Conservation (phyloP, 371 early-diverging fungal genomes). For the Apophysomyces elegans region DNA sequence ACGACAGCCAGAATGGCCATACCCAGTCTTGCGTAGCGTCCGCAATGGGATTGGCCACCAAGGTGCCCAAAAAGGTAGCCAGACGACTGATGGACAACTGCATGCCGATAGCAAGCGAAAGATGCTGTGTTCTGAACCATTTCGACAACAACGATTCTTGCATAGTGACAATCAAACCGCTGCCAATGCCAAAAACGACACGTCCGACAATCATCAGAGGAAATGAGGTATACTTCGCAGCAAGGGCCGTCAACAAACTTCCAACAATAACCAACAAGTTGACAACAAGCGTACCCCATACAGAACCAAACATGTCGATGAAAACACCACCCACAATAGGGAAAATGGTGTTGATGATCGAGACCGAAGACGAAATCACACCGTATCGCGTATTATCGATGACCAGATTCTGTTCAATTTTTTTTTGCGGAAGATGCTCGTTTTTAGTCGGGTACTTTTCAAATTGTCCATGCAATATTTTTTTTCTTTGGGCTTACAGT, state of each 20-base stretch:
- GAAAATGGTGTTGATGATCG: conserved; percentile 58
- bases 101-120: conserved; percentile 47
- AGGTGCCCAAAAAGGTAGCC: conserved; percentile 53
- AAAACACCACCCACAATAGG: conserved; percentile 57
- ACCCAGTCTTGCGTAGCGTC: conserved; percentile 51
- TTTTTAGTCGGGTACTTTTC: background rate
- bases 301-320: conserved; percentile 56
- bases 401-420: conserved; percentile 30
- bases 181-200: conserved; percentile 59
- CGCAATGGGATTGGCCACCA: conserved; percentile 49
- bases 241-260: conserved; percentile 49
- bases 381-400: conserved; percentile 60
- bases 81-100: conserved; percentile 60
- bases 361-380: conserved; percentile 50
- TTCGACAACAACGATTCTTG: conserved; percentile 62
- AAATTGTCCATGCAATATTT: background rate
- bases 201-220: conserved; percentile 55
- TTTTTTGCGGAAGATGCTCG: background rate
- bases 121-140: conserved; percentile 56
- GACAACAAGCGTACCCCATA: conserved; percentile 51
- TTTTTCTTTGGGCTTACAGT: conserved; percentile 17
- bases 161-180: conserved; percentile 58
- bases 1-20: conserved; percentile 57
- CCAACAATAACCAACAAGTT: conserved; percentile 49
- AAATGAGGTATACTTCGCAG: conserved; percentile 43